Evolutionary conservation across 2,329 filamentous ascomycete species (phyloP).

Genomic region (Cercospora sp.): DNA sequence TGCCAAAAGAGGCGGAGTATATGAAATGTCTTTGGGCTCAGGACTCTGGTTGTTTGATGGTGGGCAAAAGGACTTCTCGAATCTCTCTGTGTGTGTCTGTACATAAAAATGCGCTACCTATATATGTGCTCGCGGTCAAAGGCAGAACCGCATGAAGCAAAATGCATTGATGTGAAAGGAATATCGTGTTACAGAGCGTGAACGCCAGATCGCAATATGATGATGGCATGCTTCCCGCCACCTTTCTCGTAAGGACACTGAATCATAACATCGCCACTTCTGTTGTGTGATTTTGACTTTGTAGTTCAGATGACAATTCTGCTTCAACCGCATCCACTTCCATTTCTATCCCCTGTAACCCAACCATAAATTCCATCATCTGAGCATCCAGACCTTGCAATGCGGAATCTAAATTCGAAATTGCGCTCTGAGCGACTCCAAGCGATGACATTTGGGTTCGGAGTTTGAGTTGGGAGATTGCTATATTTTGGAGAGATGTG

Average conservation of each 20-base stretch:
- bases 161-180: neutral
- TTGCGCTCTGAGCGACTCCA: neutral
- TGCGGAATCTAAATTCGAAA: neutral
- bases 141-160: neutral
- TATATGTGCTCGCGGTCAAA: neutral
- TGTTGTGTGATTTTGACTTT: neutral
- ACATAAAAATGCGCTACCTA: neutral
- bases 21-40: neutral
- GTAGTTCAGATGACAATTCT: neutral
- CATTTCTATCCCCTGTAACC: neutral
- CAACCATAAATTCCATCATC: neutral
- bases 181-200: neutral
- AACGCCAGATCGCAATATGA: neutral
- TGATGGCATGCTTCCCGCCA: neutral
- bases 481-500: neutral
- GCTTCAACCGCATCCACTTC: neutral
- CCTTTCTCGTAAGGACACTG: neutral
- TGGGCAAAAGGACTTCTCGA: neutral
- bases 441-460: neutral
- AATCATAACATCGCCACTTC: neutral
- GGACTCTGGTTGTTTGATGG: neutral
- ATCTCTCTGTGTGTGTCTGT: neutral
- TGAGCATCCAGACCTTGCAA: neutral
- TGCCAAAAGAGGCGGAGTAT: neutral
- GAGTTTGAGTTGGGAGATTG: neutral